Percentiles rank a stretch among this genome's conserved stretches.
Evolutionary conservation across 106 monocot genomes (phyloP).

Genomic region (Allium sativum): DNA sequence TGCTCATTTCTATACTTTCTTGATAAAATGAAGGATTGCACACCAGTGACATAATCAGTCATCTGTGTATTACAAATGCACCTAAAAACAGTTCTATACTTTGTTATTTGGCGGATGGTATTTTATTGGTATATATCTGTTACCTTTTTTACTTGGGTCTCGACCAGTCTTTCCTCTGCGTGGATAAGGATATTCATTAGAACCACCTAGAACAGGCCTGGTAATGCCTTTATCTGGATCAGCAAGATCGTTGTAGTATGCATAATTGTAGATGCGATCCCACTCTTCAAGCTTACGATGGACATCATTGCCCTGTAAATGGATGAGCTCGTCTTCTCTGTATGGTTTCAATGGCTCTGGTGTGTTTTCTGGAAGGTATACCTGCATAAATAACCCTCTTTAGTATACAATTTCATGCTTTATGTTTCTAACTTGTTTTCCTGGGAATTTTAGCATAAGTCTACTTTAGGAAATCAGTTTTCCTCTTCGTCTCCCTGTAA

Average conservation of each 20-base stretch:
- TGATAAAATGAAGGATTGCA: no score
- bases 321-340: constrained; percentile 38
- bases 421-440: no score
- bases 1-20: no score
- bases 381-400: constrained; percentile 12
- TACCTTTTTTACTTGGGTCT: constrained; percentile 42
- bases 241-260: constrained; percentile 67
- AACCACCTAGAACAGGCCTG: constrained; percentile 67
- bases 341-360: constrained; percentile 37
- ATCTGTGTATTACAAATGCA: background rate
- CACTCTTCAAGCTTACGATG: constrained; percentile 28
- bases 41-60: no score
- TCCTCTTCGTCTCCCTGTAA: no score
- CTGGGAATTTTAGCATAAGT: no score
- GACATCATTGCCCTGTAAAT: constrained; percentile 43
- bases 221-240: constrained; percentile 32
- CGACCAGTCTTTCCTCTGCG: constrained; percentile 58
- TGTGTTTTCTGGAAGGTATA: constrained; percentile 36
- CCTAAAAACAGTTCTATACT: background rate
- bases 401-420: no score
- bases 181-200: constrained; percentile 59
- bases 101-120: background rate
- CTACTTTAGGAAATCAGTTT: no score
- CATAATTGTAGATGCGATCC: constrained; percentile 64
- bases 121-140: background rate